These are phyloP conservation scores for Chaetomiaceae sp. DNA, from an alignment of 2,329 filamentous ascomycete species.

Conservation along the genomic window DNA sequence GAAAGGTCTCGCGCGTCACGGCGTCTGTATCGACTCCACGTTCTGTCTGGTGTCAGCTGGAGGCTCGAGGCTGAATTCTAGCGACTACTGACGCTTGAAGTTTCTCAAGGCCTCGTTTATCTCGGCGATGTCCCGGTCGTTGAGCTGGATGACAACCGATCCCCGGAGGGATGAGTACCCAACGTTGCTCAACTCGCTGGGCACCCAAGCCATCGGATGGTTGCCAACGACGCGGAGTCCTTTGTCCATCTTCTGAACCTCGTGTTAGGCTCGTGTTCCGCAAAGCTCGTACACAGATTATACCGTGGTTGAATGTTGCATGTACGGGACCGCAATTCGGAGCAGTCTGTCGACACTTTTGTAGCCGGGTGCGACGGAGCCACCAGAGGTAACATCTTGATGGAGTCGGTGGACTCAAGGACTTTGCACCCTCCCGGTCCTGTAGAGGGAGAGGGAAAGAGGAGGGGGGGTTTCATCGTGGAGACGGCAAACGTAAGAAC, in stretches of 20 bases:
- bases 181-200: slow-evolving; percentile 3
- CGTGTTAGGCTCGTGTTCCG: not conserved
- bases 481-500: not conserved
- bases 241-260: not conserved
- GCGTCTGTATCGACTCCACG: slow-evolving; percentile 37
- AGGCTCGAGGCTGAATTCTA: not conserved
- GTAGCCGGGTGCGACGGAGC: not conserved
- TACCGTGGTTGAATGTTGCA: not conserved
- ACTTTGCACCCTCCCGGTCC: not conserved
- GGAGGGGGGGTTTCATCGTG: too few relatives aligned
- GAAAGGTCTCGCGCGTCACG: slow-evolving; percentile 37
- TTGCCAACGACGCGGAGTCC: not conserved
- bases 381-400: not conserved
- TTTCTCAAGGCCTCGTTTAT: slow-evolving; percentile 9
- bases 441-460: too few relatives aligned
- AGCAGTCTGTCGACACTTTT: too few relatives aligned
- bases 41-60: slow-evolving; percentile 21
- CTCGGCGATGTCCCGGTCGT: slow-evolving; percentile 9
- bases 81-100: slow-evolving; percentile 17
- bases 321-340: too few relatives aligned
- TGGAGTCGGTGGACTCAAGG: not conserved
- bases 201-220: slow-evolving; percentile 19
- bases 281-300: not conserved
- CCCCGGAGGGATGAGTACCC: not conserved
- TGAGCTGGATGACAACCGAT: slow-evolving; percentile 8